phyloP scores from a whole-genome alignment of 768 basidiomycete species.

The Artomyces pyxidatus region DNA sequence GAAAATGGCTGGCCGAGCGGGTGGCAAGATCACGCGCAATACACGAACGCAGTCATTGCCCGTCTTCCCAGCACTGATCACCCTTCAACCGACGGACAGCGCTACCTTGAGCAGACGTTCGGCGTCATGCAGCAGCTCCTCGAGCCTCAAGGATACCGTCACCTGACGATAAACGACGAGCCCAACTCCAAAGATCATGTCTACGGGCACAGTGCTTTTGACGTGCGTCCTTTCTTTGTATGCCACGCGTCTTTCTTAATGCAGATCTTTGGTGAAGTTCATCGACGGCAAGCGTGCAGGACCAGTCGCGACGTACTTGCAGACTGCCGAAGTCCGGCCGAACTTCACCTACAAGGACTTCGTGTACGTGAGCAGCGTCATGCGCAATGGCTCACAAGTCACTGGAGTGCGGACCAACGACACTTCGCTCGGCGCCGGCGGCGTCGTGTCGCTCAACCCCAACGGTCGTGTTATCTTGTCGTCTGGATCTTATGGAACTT shows the following conservation, averaged over 20 bases:
- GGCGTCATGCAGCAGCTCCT: conserved; percentile 38
- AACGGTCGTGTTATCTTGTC: conserved; percentile 54
- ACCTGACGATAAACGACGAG: conserved; percentile 47
- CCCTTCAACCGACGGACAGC: conserved; percentile 51
- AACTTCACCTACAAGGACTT: conserved; percentile 46
- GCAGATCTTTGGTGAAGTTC: conserved; percentile 17
- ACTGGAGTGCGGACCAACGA: conserved; percentile 57
- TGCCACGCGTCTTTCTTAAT: background rate
- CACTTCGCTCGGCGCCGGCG: conserved; percentile 44
- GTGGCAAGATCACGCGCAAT: conserved; percentile 45
- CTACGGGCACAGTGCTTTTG: conserved; percentile 43
- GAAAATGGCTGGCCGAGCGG: conserved; percentile 45
- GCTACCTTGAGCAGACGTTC: conserved; percentile 45
- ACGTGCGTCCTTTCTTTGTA: conserved; percentile 15
- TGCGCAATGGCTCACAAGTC: conserved; percentile 47
- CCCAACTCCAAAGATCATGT: conserved; percentile 52
- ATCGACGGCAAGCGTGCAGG: conserved; percentile 36
- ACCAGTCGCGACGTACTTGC: conserved; percentile 52
- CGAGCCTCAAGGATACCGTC: conserved; percentile 38
- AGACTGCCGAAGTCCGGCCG: conserved; percentile 42
- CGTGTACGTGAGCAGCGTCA: conserved; percentile 41
- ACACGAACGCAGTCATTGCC: conserved; percentile 38
- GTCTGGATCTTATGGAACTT: conserved; percentile 46
- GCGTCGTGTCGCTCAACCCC: conserved; percentile 43
- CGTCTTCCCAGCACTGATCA: conserved; percentile 50